Base-by-base conservation (phyloP, 2,329 filamentous ascomycete genomes). In the Diplocarpon mali region DNA sequence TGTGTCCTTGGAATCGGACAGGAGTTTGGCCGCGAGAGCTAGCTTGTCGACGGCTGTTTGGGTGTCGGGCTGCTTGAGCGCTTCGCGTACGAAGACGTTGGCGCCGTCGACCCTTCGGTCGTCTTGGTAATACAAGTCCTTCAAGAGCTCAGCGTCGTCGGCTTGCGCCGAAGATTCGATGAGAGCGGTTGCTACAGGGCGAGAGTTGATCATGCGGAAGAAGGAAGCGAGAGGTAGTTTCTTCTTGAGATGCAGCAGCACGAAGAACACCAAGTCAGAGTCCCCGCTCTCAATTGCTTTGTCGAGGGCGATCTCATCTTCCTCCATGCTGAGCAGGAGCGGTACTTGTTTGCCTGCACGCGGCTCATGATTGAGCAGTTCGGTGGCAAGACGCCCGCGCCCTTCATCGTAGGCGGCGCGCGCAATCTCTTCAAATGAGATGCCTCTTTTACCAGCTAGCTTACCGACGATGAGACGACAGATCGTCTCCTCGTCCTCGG, bases 101-200 rank as follows among this genome's bases (percentile, higher is more conserved):
- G 90, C 85, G 2, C 92, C 88, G 53, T 96, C 92, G 5, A 88
- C 69, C 3, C 89, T 78, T 5, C 90, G 79, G 62, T 98, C 92
- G 57, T 96, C 92, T 66, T 96, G 92, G 62, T 98, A 98, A 67
- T 92, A 98, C 3, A 98, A 70, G 60, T 96, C 92, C 59, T 96
- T 98, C 20, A 98, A 76, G 16, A 98, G 65, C 43, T 84, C 79
- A 0, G 76, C 73, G 56, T 94, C 88, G 57, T 94, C 83, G 15
- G 66, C 68, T 40, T 85, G 71, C 0, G 92, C 90, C 0, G 82
- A 83, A 1, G 87, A 76, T 64, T 98, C 92, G 17, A 98, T 85
- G 10, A 98, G 75, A 0, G 92, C 86, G 2, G 86, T 88, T 3
- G 92, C 92, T 20, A 86, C 75, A 0, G 90, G 88, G 1, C 89